Base-by-base conservation (phyloP, 2,329 filamentous ascomycete species). In the Colletotrichum sidae region DNA sequence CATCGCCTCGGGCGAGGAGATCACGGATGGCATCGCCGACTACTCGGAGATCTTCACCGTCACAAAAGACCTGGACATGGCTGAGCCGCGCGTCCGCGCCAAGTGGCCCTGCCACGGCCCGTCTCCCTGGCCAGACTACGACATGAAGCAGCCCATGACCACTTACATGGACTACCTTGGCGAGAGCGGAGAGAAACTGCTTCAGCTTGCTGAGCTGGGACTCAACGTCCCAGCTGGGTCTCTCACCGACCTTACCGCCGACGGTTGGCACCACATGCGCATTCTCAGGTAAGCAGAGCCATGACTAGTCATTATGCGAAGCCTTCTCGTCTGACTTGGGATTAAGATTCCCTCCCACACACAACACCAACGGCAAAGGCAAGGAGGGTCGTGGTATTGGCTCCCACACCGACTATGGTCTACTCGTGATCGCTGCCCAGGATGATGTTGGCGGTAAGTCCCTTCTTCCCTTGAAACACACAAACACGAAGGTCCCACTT, bases 41-140 rank as follows among this genome's bases (percentile, higher is more conserved):
- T 84, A 84, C 68, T 83, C 80, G 1, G 83, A 85, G 70, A 83
- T 85, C 38, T 85, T 84, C 65, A 85, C 83, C 2, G 79, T 84
- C 15, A 84, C 80, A 11, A 84, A 84, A 63, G 82, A 84, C 53
- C 71, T 85, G 7, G 70, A 71, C 4, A 65, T 71, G 2, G 65
- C 73, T 5, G 81, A 84, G 52, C 67, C 71, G 1, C 74, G 81
- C 2, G 81, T 83, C 4, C 69, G 70, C 17, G 72, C 71, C 4
- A 74, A 76, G 35, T 84, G 83, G 81, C 83, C 82, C 0, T 84
- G 81, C 67, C 83, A 85, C 65, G 83, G 83, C 0, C 79, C 79
- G 2, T 81, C 78, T 63, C 83, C 82, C 0, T 85, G 83, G 83
- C 80, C 81, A 0, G 78, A 81, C 46, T 64, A 67, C 8, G 70